Base-by-base conservation (phyloP, 1,139 yeast genomes). In the Insectozyma bohioensis region DNA sequence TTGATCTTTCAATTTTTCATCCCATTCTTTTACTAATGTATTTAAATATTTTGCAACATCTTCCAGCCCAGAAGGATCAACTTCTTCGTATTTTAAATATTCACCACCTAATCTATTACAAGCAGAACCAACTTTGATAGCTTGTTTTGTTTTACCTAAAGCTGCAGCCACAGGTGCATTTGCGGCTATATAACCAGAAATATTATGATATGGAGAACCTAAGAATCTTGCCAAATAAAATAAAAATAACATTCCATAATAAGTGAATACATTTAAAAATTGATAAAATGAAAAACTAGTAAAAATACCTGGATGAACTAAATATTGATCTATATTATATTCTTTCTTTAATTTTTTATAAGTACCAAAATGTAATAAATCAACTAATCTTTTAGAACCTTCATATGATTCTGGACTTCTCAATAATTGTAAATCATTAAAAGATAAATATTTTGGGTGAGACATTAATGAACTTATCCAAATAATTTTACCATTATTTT, bases 251-350 rank as follows among this genome's bases (percentile, higher is more conserved):
- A 92, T 92, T 7, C 95, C 95, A 43, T 84, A 78, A 52, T 79
- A 85, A 1, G 95, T 80, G 55, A 88, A 67, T 6, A 83, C 58
- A 52, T 87, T 87, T 54, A 94, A 71, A 45, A 75, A 84, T 40
- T 85, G 77, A 52, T 76, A 80, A 49, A 85, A 86, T 2, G 95
- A 83, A 42, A 82, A 82, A 39, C 95, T 84, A 18, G 84, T 81
- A 58, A 94, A 88, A 21, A 94, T 86, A 11, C 99, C 99, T 0
- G 99, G 99, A 43, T 92, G 97, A 6, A 85, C 80, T 28, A 92
- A 64, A 58, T 84, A 86, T 50, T 85, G 90, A 27, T 65, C 65
- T 31, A 92, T 75, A 1, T 79, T 82, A 35, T 69, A 49, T 10
- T 70, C 47, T 19, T 60, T 47, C 24, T 57, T 51, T 47, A 85